Percentiles rank a stretch among this genome's conserved stretches.
These are phyloP conservation scores for Pseudocercospora fijiensis DNA, from an alignment of 2,329 filamentous ascomycete species.

Conservation along the genomic window DNA sequence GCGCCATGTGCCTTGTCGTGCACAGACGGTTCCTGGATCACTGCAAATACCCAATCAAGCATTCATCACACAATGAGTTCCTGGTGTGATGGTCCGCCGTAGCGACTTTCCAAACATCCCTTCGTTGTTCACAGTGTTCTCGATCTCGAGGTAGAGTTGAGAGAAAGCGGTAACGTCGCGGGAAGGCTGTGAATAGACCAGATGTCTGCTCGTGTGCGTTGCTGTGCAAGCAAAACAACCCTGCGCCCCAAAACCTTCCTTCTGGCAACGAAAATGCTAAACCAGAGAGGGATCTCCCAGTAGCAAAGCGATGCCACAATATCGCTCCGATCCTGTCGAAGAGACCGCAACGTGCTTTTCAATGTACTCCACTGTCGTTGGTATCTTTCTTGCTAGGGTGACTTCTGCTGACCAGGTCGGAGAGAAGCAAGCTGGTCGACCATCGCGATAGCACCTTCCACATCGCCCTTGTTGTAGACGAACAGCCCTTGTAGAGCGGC, in stretches of 20 bases:
- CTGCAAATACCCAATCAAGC: background rate
- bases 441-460: conserved; percentile 72
- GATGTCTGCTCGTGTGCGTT: no score
- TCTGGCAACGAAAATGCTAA: no score
- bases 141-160: no score
- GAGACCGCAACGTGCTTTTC: background rate
- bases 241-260: no score
- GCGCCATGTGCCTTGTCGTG: conserved; percentile 4
- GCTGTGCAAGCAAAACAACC: no score
- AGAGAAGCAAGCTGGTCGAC: conserved; percentile 34
- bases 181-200: no score
- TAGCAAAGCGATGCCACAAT: background rate
- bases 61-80: background rate
- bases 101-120: no score
- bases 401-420: background rate
- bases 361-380: no score
- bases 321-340: background rate
- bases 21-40: background rate
- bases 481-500: conserved; percentile 93
- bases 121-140: no score
- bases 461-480: conserved; percentile 88
- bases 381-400: background rate
- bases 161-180: no score
- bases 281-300: no score
- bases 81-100: background rate